These are phyloP conservation scores for Cryptosporidium canis DNA, from an alignment of 169 alveolate genomes.

Conservation along the genomic window DNA sequence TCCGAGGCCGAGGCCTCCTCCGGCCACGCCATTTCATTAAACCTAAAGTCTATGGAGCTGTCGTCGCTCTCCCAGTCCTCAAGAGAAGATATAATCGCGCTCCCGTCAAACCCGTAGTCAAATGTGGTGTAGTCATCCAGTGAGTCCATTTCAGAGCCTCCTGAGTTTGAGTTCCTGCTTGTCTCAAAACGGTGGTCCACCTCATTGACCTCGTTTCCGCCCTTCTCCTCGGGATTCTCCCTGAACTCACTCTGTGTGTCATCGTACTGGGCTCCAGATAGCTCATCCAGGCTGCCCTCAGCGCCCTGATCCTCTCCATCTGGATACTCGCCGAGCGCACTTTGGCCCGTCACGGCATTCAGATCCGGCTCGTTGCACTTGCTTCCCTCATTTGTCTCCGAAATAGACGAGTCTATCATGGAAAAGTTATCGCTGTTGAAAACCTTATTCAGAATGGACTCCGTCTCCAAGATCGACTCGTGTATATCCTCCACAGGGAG, in stretches of 20 bases:
- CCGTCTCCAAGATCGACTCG: constrained; percentile 16
- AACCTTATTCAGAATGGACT: constrained; percentile 16
- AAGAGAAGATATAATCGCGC: background rate
- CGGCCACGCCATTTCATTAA: constrained; percentile 31
- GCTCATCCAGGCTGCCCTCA: background rate
- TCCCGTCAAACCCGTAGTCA: constrained; percentile 40
- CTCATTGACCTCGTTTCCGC: background rate
- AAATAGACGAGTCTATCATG: background rate
- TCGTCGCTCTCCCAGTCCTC: constrained; percentile 52
- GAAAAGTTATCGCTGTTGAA: constrained; percentile 51
- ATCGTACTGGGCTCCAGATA: background rate
- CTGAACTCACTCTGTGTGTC: background rate
- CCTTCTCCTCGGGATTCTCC: background rate
- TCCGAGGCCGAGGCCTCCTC: background rate
- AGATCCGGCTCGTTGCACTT: background rate
- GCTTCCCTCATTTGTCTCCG: background rate
- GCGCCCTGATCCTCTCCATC: background rate
- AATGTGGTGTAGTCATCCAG: constrained; percentile 38
- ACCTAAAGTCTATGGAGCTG: background rate
- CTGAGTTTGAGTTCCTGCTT: background rate
- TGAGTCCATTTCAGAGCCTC: constrained; percentile 2
- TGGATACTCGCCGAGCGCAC: background rate
- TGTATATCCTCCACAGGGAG: background rate
- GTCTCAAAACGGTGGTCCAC: background rate
- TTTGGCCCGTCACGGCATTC: background rate